A percentile compares a stretch with the other conserved stretches of the same genome.
Evolutionary conservation across 139 green algal species (phyloP).

Genomic region (Yamagishiella unicocca): DNA sequence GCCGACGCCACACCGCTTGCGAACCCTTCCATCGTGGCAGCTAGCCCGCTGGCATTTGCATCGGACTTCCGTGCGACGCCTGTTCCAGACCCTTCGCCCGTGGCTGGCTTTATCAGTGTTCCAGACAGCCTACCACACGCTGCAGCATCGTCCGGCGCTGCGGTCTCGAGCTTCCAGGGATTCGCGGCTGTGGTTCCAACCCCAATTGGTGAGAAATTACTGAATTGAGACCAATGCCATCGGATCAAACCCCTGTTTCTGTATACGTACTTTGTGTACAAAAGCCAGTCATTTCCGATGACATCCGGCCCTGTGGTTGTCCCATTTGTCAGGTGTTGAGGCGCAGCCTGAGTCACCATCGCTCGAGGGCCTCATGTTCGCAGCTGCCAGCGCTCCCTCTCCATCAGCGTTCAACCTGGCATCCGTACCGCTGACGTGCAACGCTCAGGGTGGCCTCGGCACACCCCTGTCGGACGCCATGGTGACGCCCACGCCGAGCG

Average conservation of each 20-base stretch:
- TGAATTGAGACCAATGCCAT: too few species aligned
- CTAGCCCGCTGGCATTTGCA: not conserved
- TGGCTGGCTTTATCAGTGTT: not conserved
- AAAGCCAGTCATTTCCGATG: too few species aligned
- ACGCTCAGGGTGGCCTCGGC: too few species aligned
- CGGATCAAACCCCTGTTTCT: too few species aligned
- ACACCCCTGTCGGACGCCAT: too few species aligned
- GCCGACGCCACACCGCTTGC: not conserved
- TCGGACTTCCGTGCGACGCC: slow-evolving; percentile 12
- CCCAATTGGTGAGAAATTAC: not conserved
- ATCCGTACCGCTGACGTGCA: too few species aligned
- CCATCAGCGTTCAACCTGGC: too few species aligned
- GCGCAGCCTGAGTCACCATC: slow-evolving; percentile 8
- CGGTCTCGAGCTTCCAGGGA: slow-evolving; percentile 17
- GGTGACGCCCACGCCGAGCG: too few species aligned
- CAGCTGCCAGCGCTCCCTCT: not conserved
- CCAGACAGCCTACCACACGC: not conserved
- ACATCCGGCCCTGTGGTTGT: too few species aligned
- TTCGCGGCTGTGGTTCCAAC: slow-evolving; percentile 8
- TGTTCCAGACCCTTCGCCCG: not conserved
- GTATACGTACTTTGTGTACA: too few species aligned
- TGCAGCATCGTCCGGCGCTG: not conserved
- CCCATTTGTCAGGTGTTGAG: not conserved
- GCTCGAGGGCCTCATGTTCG: not conserved
- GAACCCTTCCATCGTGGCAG: not conserved